Conservation (phyloP, 1,139 yeast genomes). For the Suhomyces bolitotheri region DNA sequence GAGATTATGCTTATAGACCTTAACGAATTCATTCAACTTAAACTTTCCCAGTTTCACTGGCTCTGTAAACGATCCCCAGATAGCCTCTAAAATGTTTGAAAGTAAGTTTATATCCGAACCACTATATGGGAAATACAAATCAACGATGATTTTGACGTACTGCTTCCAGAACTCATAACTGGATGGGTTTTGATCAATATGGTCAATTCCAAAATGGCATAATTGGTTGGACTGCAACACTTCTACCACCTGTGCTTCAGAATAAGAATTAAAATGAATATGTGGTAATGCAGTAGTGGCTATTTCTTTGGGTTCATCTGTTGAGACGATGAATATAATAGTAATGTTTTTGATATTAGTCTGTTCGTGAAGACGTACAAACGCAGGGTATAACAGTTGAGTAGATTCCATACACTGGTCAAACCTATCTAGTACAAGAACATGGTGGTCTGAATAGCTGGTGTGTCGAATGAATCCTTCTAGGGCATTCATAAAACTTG, state of each 20-base stretch:
- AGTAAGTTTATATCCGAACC: slow-evolving; percentile 53
- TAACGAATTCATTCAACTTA: slow-evolving; percentile 42
- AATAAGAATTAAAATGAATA: slow-evolving; percentile 49
- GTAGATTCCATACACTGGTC: slow-evolving; percentile 56
- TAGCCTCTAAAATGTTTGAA: slow-evolving; percentile 38
- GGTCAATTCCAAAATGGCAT: slow-evolving; percentile 25
- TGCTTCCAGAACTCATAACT: slow-evolving; percentile 46
- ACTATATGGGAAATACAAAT: slow-evolving; percentile 51
- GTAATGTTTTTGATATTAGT: slow-evolving; percentile 31
- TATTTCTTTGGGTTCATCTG: slow-evolving; percentile 49
- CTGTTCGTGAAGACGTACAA: slow-evolving; percentile 49
- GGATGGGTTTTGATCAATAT: slow-evolving; percentile 17
- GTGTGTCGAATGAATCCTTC: slow-evolving; percentile 37
- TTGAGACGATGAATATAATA: slow-evolving; percentile 34
- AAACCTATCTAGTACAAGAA: slow-evolving; percentile 58
- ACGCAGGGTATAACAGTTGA: slow-evolving; percentile 46
- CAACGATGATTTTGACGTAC: slow-evolving; percentile 52
- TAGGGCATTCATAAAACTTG: slow-evolving; percentile 45
- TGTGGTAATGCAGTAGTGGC: slow-evolving; percentile 52
- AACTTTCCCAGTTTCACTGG: slow-evolving; percentile 38
- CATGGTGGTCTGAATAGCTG: slow-evolving; percentile 42
- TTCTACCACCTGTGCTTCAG: slow-evolving; percentile 37
- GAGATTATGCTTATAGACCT: slow-evolving; percentile 46
- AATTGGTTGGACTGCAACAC: slow-evolving; percentile 35
- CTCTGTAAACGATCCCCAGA: slow-evolving; percentile 55